These are phyloP conservation scores for Planoprotostelium fungivorum DNA, from an alignment of 78 protist species.

Conservation along the genomic window DNA sequence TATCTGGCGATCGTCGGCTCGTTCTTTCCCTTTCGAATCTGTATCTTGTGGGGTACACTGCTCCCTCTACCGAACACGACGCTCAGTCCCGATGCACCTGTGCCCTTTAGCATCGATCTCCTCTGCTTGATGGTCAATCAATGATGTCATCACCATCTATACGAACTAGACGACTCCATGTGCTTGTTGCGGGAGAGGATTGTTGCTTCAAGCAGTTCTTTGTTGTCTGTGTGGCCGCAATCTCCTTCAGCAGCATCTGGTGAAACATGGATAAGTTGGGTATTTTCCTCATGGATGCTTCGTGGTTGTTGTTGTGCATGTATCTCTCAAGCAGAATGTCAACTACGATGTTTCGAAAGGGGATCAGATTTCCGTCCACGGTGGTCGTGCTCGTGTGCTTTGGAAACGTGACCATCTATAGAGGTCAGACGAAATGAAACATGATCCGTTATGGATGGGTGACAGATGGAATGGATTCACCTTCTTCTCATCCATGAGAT, in stretches of 20 bases:
- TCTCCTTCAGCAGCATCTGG: background rate
- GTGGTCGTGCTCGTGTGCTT: background rate
- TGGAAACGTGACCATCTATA: background rate
- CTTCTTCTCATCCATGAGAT: background rate
- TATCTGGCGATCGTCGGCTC: background rate
- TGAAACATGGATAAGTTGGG: background rate
- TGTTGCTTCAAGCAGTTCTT: background rate
- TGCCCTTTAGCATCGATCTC: background rate
- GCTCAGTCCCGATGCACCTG: background rate
- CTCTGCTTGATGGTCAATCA: too few species aligned
- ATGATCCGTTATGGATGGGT: too few species aligned
- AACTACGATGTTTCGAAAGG: background rate
- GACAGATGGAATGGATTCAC: background rate
- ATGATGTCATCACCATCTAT: background rate
- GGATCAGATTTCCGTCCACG: background rate
- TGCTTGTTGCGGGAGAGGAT: background rate
- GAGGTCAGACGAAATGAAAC: too few species aligned
- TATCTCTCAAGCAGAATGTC: background rate
- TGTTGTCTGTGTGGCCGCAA: background rate
- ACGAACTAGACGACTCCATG: background rate
- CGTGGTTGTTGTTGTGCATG: background rate
- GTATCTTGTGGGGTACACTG: background rate
- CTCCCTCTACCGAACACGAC: background rate
- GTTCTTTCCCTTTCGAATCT: background rate
- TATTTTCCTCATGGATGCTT: background rate